Conservation (phyloP, 192 early-diverging fungal genomes). For the Spizellomyces sp. region DNA sequence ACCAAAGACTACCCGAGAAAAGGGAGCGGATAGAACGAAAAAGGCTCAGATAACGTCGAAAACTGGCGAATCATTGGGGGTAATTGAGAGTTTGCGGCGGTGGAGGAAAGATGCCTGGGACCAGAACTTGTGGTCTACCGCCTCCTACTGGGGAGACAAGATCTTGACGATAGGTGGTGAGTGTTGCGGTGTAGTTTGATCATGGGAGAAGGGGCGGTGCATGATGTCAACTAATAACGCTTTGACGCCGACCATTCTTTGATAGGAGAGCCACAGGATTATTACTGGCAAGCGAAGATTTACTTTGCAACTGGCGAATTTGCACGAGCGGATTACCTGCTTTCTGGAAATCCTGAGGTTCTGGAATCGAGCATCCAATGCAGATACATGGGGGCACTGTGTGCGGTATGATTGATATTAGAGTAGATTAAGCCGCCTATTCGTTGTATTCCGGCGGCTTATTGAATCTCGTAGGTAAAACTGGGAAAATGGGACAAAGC, state of each 20-base stretch:
- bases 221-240: neutral
- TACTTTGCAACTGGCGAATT: slow-evolving; percentile 16
- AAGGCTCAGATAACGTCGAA: no score
- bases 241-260: neutral
- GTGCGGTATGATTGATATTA: neutral
- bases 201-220: neutral
- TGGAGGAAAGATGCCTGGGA: slow-evolving; percentile 25
- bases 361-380: slow-evolving; percentile 13
- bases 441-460: no score
- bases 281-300: slow-evolving; percentile 28
- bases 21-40: no score
- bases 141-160: slow-evolving; percentile 28
- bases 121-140: slow-evolving; percentile 15
- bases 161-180: slow-evolving; percentile 21
- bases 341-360: neutral
- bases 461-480: neutral
- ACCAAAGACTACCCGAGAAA: no score
- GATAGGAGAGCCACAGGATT: slow-evolving; percentile 9
- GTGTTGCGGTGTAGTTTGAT: neutral
- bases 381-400: slow-evolving; percentile 20
- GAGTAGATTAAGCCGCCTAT: no score
- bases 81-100: neutral
- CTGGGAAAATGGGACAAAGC: slow-evolving; percentile 24
- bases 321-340: slow-evolving; percentile 13
- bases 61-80: no score